Base-by-base conservation (phyloP, 768 basidiomycete genomes). In the Butyriboletus loyo region DNA sequence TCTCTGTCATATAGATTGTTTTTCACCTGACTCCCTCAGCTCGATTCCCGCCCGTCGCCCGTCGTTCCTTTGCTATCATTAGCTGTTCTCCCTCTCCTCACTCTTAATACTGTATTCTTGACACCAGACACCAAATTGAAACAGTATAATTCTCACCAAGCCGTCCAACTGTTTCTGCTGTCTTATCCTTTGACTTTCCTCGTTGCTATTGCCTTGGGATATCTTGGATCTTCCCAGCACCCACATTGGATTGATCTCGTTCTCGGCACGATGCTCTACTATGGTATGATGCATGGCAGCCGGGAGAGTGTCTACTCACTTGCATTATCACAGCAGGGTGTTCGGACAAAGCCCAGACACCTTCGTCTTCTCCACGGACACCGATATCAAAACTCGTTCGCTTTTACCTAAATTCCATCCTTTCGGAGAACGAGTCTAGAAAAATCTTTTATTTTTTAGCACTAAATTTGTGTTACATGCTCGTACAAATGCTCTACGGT, bases 361-460 rank as follows among this genome's bases (percentile, higher is more conserved):
- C 79, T 46, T 64, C 75, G 17, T 67, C 68, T 17, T 63, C 75
- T 14, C 72, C 80, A 25, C 77, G 78, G 43, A 81, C 81, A 9
- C 79, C 83, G 7, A 73, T 78, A 24, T 78, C 80, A 31, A 77
- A 79, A 52, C 69, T 83, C 34, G 68, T 80, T 51, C 80, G 81
- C 48, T 79, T 83, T 28, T 93, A 97, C 68, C 73, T 98, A 47
- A 95, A 96, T 65, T 87, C 90, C 11, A 91, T 99, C 50, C 77
- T 98, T 34, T 85, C 87, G 19, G 96, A 96, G 60, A 83, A 86
- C 4, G 94, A 98, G 66, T 95, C 92, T 19, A 81, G 93, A 61
- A 90, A 89, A 70, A 98, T 99, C 52, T 98, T 95, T 71, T 98
- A 96, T 71, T 99, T 99, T 73, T 76, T 98, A 45, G 79, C 95